These are phyloP conservation scores for Candida sphagnicola DNA, from an alignment of 805 yeast genomes.

Conservation along the genomic window DNA sequence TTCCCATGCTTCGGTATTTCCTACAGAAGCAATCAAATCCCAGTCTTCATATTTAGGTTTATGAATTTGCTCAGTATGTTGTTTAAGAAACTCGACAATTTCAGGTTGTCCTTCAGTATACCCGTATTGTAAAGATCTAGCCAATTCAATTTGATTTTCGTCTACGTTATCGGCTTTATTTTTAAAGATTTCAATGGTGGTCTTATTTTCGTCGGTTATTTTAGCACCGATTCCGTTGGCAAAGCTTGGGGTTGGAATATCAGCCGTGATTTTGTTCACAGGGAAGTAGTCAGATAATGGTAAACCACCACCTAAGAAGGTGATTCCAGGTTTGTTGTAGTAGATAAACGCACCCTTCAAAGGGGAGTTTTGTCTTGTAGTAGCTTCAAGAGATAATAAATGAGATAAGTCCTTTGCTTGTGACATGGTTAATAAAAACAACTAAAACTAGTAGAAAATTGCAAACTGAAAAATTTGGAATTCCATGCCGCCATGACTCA, in stretches of 20 bases:
- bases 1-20: slow-evolving; percentile 92
- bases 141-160: slow-evolving; percentile 59
- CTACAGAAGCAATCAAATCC: slow-evolving; percentile 68
- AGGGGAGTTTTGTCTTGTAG: slow-evolving; percentile 70
- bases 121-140: slow-evolving; percentile 92
- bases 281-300: slow-evolving; percentile 93
- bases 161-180: slow-evolving; percentile 16
- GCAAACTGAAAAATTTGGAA: background rate
- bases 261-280: slow-evolving; percentile 68
- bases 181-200: slow-evolving; percentile 38
- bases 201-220: slow-evolving; percentile 37
- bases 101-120: slow-evolving; percentile 77
- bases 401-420: slow-evolving; percentile 68
- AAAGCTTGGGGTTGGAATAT: slow-evolving; percentile 79
- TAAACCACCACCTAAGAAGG: slow-evolving; percentile 93
- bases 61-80: slow-evolving; percentile 62
- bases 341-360: slow-evolving; percentile 82
- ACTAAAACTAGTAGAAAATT: background rate
- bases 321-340: slow-evolving; percentile 67
- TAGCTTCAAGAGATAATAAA: slow-evolving; percentile 73
- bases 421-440: slow-evolving; percentile 7
- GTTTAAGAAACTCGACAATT: slow-evolving; percentile 60
- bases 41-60: slow-evolving; percentile 53
- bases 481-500: too few relatives aligned
- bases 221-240: slow-evolving; percentile 71